Conservation (phyloP, 225 moss, liverwort and hornwort genomes). For the Takakia lepidozioides region DNA sequence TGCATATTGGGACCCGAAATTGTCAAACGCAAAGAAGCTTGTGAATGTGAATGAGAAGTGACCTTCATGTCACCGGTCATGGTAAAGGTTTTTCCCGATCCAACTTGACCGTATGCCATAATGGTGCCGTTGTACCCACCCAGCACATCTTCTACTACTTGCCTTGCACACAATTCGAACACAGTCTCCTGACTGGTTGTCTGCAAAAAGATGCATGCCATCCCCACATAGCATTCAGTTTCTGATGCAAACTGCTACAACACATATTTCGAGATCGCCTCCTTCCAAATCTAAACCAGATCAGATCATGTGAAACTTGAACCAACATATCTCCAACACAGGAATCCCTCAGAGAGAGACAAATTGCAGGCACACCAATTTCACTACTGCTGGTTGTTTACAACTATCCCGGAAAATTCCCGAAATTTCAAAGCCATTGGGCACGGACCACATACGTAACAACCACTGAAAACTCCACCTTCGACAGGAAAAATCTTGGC, state of each 20-base stretch:
- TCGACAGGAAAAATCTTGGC: too few relatives aligned
- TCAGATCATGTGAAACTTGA: too few relatives aligned
- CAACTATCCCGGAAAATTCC: too few relatives aligned
- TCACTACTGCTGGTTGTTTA: too few relatives aligned
- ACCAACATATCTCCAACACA: too few relatives aligned
- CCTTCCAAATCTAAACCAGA: too few relatives aligned
- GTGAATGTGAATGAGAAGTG: background rate
- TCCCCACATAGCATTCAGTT: background rate
- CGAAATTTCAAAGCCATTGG: too few relatives aligned
- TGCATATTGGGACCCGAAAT: background rate
- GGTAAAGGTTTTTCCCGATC: slow-evolving; percentile 91
- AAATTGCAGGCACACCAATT: too few relatives aligned
- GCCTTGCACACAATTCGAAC: slow-evolving; percentile 57
- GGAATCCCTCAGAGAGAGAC: too few relatives aligned
- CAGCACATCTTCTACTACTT: slow-evolving; percentile 79
- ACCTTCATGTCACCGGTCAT: slow-evolving; percentile 94
- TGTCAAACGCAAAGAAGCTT: background rate
- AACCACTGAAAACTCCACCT: too few relatives aligned
- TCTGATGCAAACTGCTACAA: background rate
- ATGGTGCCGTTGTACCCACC: slow-evolving; percentile 78
- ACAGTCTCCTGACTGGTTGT: slow-evolving; percentile 61
- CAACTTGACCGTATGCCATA: slow-evolving; percentile 88
- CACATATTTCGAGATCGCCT: background rate
- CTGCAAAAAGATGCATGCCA: slow-evolving; percentile 25
- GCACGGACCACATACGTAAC: too few relatives aligned